Evolutionary conservation across 2,329 filamentous ascomycete genomes (phyloP), one percentile per base, ranked within the genome.

Genomic region (Incumbomyces delicatus): DNA sequence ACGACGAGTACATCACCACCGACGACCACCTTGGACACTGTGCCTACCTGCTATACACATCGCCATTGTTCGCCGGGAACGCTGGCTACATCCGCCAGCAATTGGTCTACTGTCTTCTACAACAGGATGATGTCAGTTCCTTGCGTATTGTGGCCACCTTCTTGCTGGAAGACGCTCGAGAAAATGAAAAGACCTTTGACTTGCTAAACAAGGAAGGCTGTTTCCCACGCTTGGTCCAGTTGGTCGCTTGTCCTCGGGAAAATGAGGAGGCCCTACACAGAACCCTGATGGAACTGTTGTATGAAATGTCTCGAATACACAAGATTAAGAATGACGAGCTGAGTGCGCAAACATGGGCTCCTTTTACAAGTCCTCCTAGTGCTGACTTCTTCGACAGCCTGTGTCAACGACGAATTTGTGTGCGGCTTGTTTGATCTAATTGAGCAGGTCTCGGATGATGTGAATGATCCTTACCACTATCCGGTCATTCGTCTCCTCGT

Each of bases 221-320:
- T 53, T 98, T 98, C 62, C 74, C 82, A 31, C 78, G 89, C 29
- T 71, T 98, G 36, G 70, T 96, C 29, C 87, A 94, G 53, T 71
- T 98, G 54, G 82, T 96, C 58, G 77, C 82, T 59, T 74, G 71
- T 36, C 75, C 76, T 51, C 75, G 74, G 42, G 64, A 67, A 53
- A 75, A 82, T 33, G 72, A 79, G 38, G 83, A 78, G 18, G 75
- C 78, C 44, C 71, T 96, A 50, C 87, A 95, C 66, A 80, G 84
- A 31, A 69, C 92, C 51, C 71, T 96, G 44, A 73, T 98, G 58
- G 85, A 95, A 65, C 70, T 98, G 47, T 76, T 95, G 61, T 98
- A 95, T 66, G 92, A 96, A 70, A 95, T 95, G 85, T 89, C 87
- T 37, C 78, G 94, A 50, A 87, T 96, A 62, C 88, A 96, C 65